Evolutionary conservation across 1,139 yeast species (phyloP), one percentile per base, ranked within the genome.

Genomic region (Sugiyamaella pinicola): DNA sequence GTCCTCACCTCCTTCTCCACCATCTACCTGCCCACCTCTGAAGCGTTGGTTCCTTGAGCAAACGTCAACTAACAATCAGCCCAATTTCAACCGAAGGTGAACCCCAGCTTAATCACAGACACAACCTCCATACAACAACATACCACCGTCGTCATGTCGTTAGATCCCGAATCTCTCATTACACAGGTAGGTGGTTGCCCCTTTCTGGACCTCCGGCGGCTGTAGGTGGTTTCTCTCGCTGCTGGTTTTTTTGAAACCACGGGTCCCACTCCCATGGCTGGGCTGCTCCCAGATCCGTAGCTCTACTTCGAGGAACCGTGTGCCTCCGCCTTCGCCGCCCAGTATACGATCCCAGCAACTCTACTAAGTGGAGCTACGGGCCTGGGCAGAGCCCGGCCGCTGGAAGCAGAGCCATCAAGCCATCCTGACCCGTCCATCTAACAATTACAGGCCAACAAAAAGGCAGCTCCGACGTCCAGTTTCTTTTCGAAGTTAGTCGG

Each of bases 381-480:
- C n/a, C 18, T 33, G 37, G 37, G 37, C 37, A 33, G 37, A 33
- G 37, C 37, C 37, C 39, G n/a, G 39, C 39, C 39, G 39, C 39
- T 22, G 22, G 39, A 17, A 22, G 22, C 21, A 18, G 18, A 34
- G 19, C 5, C 37, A 7, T 7, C 13, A n/a, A n/a, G 7, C 13
- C 24, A 5, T n/a, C 40, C 17, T 15, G 37, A n/a, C 9, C 10
- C 40, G 4, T 19, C 24, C 10, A 7, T 37, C 41, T 37, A 38
- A 9, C 42, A 17, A n/a, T 13, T 19, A 13, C 22, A 49, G 83
- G 91, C 89, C n/a, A 84, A 82, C 57, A 83, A 81, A 70, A 81
- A 82, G 64, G 77, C 82, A 28, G 80, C 81, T 60, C 85, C 95
- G n/a, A 81, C 83, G 46, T 77, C 82, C 51, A 96, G 97, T 4